Percentiles rank a stretch among this genome's conserved stretches.
Evolutionary conservation across 2,329 filamentous ascomycete species (phyloP).

Genomic region (Huntiella bhutanensis): DNA sequence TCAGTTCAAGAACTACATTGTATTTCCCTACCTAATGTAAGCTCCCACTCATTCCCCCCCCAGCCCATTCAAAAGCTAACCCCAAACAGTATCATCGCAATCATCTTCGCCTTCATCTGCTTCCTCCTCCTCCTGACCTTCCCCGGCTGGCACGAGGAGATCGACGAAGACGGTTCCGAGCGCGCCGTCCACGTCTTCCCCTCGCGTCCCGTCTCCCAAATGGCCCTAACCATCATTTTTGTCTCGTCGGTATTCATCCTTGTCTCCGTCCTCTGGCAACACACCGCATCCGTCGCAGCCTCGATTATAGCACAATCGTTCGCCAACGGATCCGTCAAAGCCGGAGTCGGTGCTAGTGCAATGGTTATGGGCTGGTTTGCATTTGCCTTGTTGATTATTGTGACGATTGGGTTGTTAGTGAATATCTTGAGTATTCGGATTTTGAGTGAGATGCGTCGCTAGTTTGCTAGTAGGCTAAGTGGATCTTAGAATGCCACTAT

Average conservation of each 20-base stretch:
- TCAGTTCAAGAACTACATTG: constrained; percentile 96
- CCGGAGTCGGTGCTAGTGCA: constrained; percentile 77
- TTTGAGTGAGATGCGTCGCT: constrained; percentile 35
- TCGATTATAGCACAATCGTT: constrained; percentile 86
- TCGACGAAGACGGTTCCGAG: constrained; percentile 61
- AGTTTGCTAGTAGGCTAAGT: too few species aligned
- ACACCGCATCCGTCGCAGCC: constrained; percentile 89
- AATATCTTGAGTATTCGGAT: constrained; percentile 92
- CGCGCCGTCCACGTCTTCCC: constrained; percentile 89
- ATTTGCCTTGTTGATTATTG: constrained; percentile 80
- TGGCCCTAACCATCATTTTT: constrained; percentile 84
- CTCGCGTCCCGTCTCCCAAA: constrained; percentile 75
- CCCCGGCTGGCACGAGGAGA: constrained; percentile 77
- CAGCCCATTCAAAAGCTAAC: background rate
- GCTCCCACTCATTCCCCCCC: constrained; percentile 18
- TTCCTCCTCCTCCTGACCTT: constrained; percentile 91
- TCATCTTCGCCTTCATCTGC: constrained; percentile 91
- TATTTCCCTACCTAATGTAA: constrained; percentile 91
- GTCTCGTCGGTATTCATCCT: constrained; percentile 51
- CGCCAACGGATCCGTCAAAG: constrained; percentile 71
- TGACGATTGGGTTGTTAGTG: constrained; percentile 82
- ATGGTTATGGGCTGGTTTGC: constrained; percentile 98
- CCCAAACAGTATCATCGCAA: constrained; percentile 64
- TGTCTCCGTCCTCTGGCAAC: constrained; percentile 72
- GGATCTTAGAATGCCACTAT: too few species aligned